These are phyloP conservation scores for Pseudogymnoascus sp. DNA, from an alignment of 2,329 filamentous ascomycete species.

Conservation along the genomic window DNA sequence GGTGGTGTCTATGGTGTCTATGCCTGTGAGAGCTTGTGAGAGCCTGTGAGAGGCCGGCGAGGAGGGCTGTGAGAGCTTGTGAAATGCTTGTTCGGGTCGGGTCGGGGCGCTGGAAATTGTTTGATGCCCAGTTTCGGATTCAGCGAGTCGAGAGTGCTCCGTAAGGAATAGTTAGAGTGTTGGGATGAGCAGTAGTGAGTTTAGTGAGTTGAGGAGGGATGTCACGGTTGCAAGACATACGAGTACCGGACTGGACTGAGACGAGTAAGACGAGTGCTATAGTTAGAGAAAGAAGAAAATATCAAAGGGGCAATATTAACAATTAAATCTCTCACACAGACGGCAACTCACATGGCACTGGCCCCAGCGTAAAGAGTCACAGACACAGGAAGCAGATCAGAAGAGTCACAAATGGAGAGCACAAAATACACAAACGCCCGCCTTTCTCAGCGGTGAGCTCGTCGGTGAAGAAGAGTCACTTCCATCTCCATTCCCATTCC, in stretches of 20 bases:
- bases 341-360: not conserved
- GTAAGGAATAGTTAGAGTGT: not conserved
- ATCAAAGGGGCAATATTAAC: not conserved
- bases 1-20: not conserved
- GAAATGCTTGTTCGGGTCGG: constrained; percentile 1
- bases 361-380: not conserved
- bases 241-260: not conserved
- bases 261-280: not conserved
- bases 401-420: not conserved
- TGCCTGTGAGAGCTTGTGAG: not conserved
- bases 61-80: not conserved
- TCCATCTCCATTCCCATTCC: not conserved
- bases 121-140: not conserved
- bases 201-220: not conserved
- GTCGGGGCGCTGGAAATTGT: constrained; percentile 1
- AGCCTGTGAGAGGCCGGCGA: not conserved
- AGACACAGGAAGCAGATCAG: not conserved
- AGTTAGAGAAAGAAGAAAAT: not conserved
- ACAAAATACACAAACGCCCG: not conserved
- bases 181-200: not conserved
- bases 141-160: not conserved
- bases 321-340: not conserved
- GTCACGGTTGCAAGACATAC: not conserved
- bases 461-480: not conserved
- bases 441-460: not conserved